A percentile compares a stretch with the other conserved stretches of the same genome.
Evolutionary conservation across 1,284 basidiomycete genomes (phyloP).

Genomic region (Clitocybe nebularis): DNA sequence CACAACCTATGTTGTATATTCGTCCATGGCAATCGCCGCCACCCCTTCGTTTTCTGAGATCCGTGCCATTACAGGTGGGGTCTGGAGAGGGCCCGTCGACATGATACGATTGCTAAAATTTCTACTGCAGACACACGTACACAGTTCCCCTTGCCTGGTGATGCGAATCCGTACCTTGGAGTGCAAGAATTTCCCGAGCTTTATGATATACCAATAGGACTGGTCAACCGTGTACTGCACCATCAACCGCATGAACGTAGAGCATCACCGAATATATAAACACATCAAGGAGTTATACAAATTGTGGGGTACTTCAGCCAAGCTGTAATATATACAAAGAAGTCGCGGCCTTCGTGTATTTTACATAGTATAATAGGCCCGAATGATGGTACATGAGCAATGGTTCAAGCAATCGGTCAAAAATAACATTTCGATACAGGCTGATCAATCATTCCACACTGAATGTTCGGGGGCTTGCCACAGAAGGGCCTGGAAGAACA

Average conservation of each 20-base stretch:
- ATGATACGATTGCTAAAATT: not conserved
- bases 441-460: conserved; percentile 5
- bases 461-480: conserved; percentile 5
- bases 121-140: conserved; percentile 13
- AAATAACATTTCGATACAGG: no score
- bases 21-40: conserved; percentile 65
- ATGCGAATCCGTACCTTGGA: conserved; percentile 43
- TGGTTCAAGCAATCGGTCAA: no score
- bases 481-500: conserved; percentile 14
- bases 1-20: conserved; percentile 76
- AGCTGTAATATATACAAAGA: no score
- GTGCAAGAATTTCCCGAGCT: conserved; percentile 53
- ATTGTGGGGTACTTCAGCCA: no score
- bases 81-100: not conserved
- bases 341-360: no score
- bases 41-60: conserved; percentile 71
- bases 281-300: conserved; percentile 3
- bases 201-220: conserved; percentile 78
- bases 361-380: no score
- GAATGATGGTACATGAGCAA: no score
- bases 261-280: no score
- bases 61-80: conserved; percentile 60
- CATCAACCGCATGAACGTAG: not conserved
- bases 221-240: conserved; percentile 70
- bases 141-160: conserved; percentile 12